Base-by-base conservation (phyloP, 1,284 basidiomycete genomes). In the Microbotryum intermedium region DNA sequence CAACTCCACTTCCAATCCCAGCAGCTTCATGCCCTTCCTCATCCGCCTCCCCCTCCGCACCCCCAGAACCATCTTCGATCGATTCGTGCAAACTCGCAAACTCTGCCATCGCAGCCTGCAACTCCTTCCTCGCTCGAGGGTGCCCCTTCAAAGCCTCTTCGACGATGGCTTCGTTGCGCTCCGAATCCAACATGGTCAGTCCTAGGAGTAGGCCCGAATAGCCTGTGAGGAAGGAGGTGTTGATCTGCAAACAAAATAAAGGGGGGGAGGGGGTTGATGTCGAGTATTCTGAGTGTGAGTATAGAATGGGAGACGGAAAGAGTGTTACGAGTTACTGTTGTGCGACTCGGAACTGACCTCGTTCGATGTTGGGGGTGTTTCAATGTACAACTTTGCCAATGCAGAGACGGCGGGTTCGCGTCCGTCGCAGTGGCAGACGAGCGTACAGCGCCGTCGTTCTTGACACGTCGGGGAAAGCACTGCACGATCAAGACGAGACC, bases 191-290 rank as follows among this genome's bases (percentile, higher is more conserved):
- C 13, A 64, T 30, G 16, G 56, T 34, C 42, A 64, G 51, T 11
- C 62, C 62, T 28, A 64, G 53, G 1, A 53, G 11, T 26, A 64
- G 62, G 23, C 59, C 55, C 20, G 60, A 50, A 53, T 60, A 64
- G 6, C 62, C 62, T 8, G 42, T 43, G 1, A 57, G 42, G n/a
- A 59, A 64, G 18, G 59, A 55, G 28, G 34, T 58, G 47, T 60
- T 45, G 29, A 64, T 53, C 62, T 64, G 53, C 25, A 26, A 10
- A 20, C 8, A 25, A 3, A 4, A n/a, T 1, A 39, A 10, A 39
- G n/a, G n/a, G n/a, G n/a, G n/a, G n/a, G n/a, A n/a, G n/a, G n/a
- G n/a, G n/a, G n/a, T n/a, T n/a, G n/a, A n/a, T n/a, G n/a, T n/a
- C n/a, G n/a, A n/a, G n/a, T n/a, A n/a, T n/a, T n/a, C n/a, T n/a